Conservation (phyloP, 2,329 filamentous ascomycete species). For the Acrocalymma vagum region DNA sequence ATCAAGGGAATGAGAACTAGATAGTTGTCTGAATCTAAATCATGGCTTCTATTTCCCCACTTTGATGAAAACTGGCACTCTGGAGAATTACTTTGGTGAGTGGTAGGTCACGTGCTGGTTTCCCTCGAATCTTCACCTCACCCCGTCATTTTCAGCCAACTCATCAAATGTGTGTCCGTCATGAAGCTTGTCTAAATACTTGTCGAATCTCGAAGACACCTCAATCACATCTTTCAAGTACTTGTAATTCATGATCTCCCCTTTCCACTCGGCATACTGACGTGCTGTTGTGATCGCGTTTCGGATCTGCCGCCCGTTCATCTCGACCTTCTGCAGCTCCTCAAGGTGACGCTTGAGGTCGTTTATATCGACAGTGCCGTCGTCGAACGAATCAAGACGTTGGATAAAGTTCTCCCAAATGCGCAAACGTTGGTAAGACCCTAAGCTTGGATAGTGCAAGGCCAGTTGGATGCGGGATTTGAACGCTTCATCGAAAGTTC, state of each 20-base stretch:
- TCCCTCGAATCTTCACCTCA: no score
- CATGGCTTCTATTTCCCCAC: no score
- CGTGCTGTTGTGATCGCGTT: slow-evolving; percentile 38
- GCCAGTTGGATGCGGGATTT: slow-evolving; percentile 49
- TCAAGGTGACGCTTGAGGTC: slow-evolving; percentile 11
- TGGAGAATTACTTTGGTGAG: no score
- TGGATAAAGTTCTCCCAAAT: slow-evolving; percentile 46
- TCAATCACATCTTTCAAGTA: slow-evolving; percentile 12
- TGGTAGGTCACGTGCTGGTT: no score
- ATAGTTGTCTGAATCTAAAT: no score
- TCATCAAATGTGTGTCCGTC: neutral
- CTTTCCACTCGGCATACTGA: slow-evolving; percentile 19
- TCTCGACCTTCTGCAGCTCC: slow-evolving; percentile 44
- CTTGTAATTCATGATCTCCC: slow-evolving; percentile 5
- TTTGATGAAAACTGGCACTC: no score
- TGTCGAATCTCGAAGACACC: slow-evolving; percentile 13
- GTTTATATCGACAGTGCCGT: slow-evolving; percentile 12
- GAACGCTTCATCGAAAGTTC: slow-evolving; percentile 50
- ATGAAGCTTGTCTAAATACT: slow-evolving; percentile 13
- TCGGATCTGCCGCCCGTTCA: slow-evolving; percentile 60
- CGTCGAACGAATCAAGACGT: slow-evolving; percentile 14
- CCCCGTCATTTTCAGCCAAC: no score
- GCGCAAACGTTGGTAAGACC: slow-evolving; percentile 46
- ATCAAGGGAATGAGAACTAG: no score
- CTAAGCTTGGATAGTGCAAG: slow-evolving; percentile 56